Evolutionary conservation across 2,329 filamentous ascomycete genomes (phyloP), one percentile per base, ranked within the genome.

Genomic region (Aspergillus aculeatus): DNA sequence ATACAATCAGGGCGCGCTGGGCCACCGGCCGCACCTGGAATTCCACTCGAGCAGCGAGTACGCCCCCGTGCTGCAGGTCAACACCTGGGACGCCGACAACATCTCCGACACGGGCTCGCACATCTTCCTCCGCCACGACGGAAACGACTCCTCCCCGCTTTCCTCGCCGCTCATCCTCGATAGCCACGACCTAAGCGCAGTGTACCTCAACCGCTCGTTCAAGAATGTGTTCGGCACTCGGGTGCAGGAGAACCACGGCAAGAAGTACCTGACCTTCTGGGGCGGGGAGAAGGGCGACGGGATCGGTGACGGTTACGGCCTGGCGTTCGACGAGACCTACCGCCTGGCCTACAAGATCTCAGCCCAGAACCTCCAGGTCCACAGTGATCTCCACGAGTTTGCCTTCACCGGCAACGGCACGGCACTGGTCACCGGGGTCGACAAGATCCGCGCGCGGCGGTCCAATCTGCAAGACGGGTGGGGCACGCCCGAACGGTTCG

Each of bases 241-340:
- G 9, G 54, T 60, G 0, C 58, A 60, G 31, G 58, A 60, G 54
- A 56, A 56, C n/a, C 32, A 32, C 9, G 58, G 58, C 29, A 56
- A 49, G 41, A 56, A 41, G 38, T 60, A 60, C 29, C 49, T 60
- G 4, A 60, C 58, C 16, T 60, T 60, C n/a, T 60, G 58, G 58
- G 58, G 48, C 16, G 58, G 58, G 16, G 58, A 60, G 2, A 60
- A 60, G 31, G 58, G 58, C 35, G 49, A 53, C 24, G 58, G 58
- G 7, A 56, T 60, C 14, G 58, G 58, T 7, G 49, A 56, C 24
- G 58, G 58, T 11, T 60, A 56, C 48, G 58, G 58, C 2, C 58
- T 60, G 21, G 58, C 58, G 11, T 60, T 48, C 31, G 58, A 60
- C 31, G 58, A 60, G 10, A 53, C 49, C 16, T 60, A 60, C 16